phyloP scores from a whole-genome alignment of 805 yeast genomes.

The Yarrowia deformans region DNA sequence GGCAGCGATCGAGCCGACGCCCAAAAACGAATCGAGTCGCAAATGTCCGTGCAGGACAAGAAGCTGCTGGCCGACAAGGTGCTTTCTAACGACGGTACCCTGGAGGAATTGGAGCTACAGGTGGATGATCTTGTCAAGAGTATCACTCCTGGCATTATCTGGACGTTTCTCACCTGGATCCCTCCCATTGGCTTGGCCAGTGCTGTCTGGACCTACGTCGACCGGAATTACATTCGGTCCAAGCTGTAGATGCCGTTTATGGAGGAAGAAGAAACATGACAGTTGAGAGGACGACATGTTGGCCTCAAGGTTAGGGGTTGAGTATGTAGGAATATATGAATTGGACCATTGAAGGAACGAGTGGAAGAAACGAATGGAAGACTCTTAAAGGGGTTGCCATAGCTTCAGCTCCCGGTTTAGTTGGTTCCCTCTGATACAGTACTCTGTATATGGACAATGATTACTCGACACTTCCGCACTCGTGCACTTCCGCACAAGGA shows the following conservation, averaged over 20 bases:
- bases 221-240: slow-evolving; percentile 22
- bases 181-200: slow-evolving; percentile 50
- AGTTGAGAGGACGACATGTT: neutral
- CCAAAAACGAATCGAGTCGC: slow-evolving; percentile 72
- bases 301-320: too few relatives aligned
- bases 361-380: too few relatives aligned
- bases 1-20: slow-evolving; percentile 72
- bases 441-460: too few relatives aligned
- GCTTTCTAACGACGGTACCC: slow-evolving; percentile 64
- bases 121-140: slow-evolving; percentile 54
- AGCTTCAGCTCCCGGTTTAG: too few relatives aligned
- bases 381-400: too few relatives aligned
- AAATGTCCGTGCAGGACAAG: slow-evolving; percentile 70
- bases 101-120: slow-evolving; percentile 55
- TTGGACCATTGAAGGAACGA: too few relatives aligned
- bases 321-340: too few relatives aligned
- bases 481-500: too few relatives aligned
- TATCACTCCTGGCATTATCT: slow-evolving; percentile 52
- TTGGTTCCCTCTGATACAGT: too few relatives aligned
- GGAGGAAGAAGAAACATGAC: neutral
- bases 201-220: slow-evolving; percentile 41
- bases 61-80: slow-evolving; percentile 67
- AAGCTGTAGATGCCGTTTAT: slow-evolving; percentile 3
- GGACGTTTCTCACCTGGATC: slow-evolving; percentile 49
- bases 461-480: too few relatives aligned